Conservation (phyloP, 129 eudicot species). For the Glebionis coronaria region DNA sequence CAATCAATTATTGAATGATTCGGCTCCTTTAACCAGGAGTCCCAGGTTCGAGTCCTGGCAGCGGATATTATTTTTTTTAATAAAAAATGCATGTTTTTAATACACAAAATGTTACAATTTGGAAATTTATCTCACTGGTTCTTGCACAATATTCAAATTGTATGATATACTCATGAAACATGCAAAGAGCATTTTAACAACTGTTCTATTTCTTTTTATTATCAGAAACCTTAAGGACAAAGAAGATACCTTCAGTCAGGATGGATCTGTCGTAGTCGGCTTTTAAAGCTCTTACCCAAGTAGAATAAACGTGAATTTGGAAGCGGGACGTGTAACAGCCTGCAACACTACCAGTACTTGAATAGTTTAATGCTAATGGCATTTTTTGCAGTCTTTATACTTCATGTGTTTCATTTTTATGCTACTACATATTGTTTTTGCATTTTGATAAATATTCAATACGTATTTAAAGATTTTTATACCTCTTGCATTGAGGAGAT, state of each 20-base stretch:
- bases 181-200: neutral
- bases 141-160: too few relatives aligned
- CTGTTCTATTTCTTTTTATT: conserved; percentile 11
- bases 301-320: conserved; percentile 39
- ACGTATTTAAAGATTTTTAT: neutral
- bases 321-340: conserved; percentile 13
- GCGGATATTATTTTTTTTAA: too few relatives aligned
- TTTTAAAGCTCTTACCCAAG: conserved; percentile 14
- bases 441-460: neutral
- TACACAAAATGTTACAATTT: too few relatives aligned
- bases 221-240: conserved; percentile 49
- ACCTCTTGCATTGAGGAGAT: too few relatives aligned
- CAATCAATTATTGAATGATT: too few relatives aligned
- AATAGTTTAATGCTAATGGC: conserved; percentile 15
- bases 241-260: conserved; percentile 30
- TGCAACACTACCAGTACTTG: conserved; percentile 11
- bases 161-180: too few relatives aligned
- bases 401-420: conserved; percentile 2
- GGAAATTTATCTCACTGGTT: too few relatives aligned
- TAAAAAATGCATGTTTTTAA: too few relatives aligned
- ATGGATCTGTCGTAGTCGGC: conserved; percentile 18
- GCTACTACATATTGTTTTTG: conserved; percentile 4
- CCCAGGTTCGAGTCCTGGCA: too few relatives aligned
- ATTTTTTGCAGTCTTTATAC: conserved; percentile 14
- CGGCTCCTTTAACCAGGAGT: too few relatives aligned